Evolutionary conservation across 2,329 filamentous ascomycete species (phyloP), one percentile per base, ranked within the genome.

Genomic region (Botrytis squamosa): DNA sequence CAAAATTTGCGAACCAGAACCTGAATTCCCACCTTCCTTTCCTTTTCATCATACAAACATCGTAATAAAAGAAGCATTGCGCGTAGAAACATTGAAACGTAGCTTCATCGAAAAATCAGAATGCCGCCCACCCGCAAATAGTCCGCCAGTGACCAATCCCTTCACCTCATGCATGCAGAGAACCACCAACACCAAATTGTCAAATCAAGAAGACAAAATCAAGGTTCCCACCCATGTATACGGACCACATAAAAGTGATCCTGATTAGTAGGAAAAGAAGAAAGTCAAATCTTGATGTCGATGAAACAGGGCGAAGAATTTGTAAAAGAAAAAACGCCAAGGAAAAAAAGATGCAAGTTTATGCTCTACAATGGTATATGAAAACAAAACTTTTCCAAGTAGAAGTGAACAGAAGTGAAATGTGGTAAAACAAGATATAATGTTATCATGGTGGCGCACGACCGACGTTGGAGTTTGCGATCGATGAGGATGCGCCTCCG

Each of bases 361-460:
- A 68, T 68, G 66, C 38, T 57, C 49, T 68, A 68, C 66, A 42
- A 18, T 68, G 49, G 66, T 68, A 68, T 68, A 68, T 68, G 36
- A 57, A 57, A 57, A 68, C 36, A 57, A 42, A 68, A 42, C 36
- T 68, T 68, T 68, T 68, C 22, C 36, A 42, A 57, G 38, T 8
- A 68, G 49, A 36, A 38, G 36, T 57, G 49, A 68, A 57, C 36
- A 68, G 66, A 42, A 57, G 49, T n/a, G 49, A 68, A 57, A 29
- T 42, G 49, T 68, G 49, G 25, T 68, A 57, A 57, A 57, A 68
- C 14, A 20, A 57, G 36, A 42, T 67, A 52, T 33, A 40, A 25
- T 40, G 36, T 29, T 42, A 57, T 81, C 75, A 80, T 64, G 79
- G 77, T 20, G 77, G 78, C 64, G 77, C 78, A 75, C 79, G 72